Percentiles rank a stretch among this genome's conserved stretches.
These are phyloP conservation scores for Chamaecrista fasciculata DNA, from an alignment of 306 rosid genomes.

Conservation along the genomic window DNA sequence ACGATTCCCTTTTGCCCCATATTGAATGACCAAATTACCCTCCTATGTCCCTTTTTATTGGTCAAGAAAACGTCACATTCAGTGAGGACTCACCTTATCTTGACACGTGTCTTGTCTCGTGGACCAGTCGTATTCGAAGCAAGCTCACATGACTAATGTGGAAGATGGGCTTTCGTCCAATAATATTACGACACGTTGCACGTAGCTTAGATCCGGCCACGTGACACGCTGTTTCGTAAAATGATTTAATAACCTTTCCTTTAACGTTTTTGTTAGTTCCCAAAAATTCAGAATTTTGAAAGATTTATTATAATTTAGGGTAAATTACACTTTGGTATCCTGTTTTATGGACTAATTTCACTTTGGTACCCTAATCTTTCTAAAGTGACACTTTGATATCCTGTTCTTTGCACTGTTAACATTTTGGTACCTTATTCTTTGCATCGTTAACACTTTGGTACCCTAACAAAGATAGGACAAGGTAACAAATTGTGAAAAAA, in stretches of 20 bases:
- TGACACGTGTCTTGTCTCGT: conserved; percentile 45
- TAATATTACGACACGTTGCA: conserved; percentile 29
- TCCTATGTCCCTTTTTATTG: conserved; percentile 12
- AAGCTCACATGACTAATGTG: conserved; percentile 46
- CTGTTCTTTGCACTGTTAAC: too few species aligned
- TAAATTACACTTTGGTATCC: too few species aligned
- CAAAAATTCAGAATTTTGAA: too few species aligned
- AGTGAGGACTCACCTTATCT: not conserved
- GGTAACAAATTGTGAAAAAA: too few species aligned
- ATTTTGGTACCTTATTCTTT: too few species aligned
- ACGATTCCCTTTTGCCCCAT: not conserved
- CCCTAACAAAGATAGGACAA: too few species aligned
- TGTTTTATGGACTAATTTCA: too few species aligned
- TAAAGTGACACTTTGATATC: too few species aligned
- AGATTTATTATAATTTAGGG: too few species aligned
- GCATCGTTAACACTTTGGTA: too few species aligned
- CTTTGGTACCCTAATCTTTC: too few species aligned
- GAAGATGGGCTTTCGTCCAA: conserved; percentile 27
- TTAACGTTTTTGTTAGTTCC: not conserved
- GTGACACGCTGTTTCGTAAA: conserved; percentile 29
- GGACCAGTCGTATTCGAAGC: conserved; percentile 31
- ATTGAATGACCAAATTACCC: conserved; percentile 30
- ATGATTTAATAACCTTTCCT: too few species aligned
- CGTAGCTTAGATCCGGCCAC: conserved; percentile 34
- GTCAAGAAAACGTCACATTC: conserved; percentile 21